Evolutionary conservation across 2,329 filamentous ascomycete species (phyloP), one percentile per base, ranked within the genome.

Genomic region (Akanthomyces dipterigenus): DNA sequence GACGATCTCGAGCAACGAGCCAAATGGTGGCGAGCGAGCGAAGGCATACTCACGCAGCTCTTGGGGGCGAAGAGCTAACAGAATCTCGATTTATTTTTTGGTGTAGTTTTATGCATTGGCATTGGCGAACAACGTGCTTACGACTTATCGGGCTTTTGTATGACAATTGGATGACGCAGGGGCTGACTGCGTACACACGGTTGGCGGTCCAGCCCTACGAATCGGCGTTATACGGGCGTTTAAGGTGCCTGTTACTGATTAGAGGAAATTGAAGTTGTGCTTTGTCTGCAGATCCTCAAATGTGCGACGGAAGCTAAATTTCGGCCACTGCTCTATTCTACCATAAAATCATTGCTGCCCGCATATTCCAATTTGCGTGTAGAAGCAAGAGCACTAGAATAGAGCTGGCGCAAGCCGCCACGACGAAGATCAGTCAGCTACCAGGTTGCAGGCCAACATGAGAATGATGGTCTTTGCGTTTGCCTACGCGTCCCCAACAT

Each of bases 1-100:
- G 89, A 91, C 67, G 88, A 93, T 68, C 72, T 92, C 36, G 90
- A 93, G 71, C 87, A 90, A 72, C 82, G 86, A 67, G 90, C 88
- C 6, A 79, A 89, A 65, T 93, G 90, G 90, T 86, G 87, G 75
- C 82, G 84, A 65, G 87, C 86, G 20, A 85, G 84, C n/a, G 88
- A 91, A 69, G 75, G 77, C 9, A 81, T 79, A 14, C 71, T 92
- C 71, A 84, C 77, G 69, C 79, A 82, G 62, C 84, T 89, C 74
- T 70, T 91, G 66, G 84, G 86, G 65, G 76, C 86, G 18, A 73
- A 81, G 66, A 72, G 70, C 46, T 79, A 67, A 70, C n/a, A 43
- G 77, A 67, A 9, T 28, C 8, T 36, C 4, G 3, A 22, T 22
- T 7, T 18, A 22, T 22, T 28, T 9, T n/a, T 24, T 12, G 22